Evolutionary conservation across 805 yeast genomes (phyloP).

Genomic region (Starmerella bombicola): DNA sequence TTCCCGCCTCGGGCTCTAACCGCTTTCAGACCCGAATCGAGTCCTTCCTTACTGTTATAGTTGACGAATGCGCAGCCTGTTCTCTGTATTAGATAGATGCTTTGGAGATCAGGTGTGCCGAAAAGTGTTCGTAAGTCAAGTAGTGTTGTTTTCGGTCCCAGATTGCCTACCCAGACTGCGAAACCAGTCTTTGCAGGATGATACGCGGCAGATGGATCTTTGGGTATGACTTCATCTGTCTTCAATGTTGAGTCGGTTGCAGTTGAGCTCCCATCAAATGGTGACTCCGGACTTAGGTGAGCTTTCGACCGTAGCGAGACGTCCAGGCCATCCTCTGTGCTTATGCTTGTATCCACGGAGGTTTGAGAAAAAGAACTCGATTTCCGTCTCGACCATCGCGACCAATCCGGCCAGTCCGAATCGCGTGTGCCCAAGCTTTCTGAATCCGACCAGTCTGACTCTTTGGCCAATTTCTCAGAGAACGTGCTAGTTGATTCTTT

Average conservation of each 20-base stretch:
- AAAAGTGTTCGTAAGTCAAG: slow-evolving; percentile 30
- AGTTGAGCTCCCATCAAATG: no score
- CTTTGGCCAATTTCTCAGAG: background rate
- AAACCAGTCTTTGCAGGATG: slow-evolving; percentile 33
- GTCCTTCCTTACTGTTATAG: slow-evolving; percentile 26
- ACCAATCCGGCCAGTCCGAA: slow-evolving; percentile 10
- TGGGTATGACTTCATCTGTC: no score
- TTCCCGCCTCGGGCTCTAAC: slow-evolving; percentile 25
- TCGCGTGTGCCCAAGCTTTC: background rate
- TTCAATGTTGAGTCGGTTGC: no score
- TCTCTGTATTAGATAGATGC: slow-evolving; percentile 32
- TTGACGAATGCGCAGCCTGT: slow-evolving; percentile 35
- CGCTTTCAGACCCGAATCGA: slow-evolving; percentile 25
- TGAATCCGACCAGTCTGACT: background rate
- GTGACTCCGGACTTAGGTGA: no score
- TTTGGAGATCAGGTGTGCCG: slow-evolving; percentile 30
- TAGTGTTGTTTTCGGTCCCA: slow-evolving; percentile 30
- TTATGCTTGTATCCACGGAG: background rate
- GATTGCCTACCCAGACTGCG: slow-evolving; percentile 39
- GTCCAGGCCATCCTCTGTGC: no score
- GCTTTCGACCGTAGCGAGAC: no score
- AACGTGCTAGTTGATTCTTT: background rate
- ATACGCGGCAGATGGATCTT: slow-evolving; percentile 31
- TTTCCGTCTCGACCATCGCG: slow-evolving; percentile 5
- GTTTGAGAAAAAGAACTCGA: background rate